These are phyloP conservation scores for Colletotrichum sp. DNA, from an alignment of 2,329 filamentous ascomycete species.

Conservation along the genomic window DNA sequence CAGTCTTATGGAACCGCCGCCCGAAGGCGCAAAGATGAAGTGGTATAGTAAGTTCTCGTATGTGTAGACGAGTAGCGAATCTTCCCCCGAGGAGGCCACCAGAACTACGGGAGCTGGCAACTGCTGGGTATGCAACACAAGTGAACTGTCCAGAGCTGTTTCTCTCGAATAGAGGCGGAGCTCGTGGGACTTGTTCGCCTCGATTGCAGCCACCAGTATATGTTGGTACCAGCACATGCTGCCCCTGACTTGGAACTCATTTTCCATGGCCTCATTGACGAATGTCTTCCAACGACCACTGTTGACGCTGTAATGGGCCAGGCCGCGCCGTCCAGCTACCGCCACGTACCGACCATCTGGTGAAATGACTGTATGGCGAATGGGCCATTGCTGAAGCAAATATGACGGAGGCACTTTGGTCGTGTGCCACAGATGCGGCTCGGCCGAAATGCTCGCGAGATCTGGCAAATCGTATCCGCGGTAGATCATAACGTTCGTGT, in stretches of 20 bases:
- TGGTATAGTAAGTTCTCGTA: slow-evolving; percentile 96
- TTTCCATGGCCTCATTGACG: slow-evolving; percentile 78
- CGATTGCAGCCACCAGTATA: slow-evolving; percentile 91
- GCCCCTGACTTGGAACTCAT: slow-evolving; percentile 89
- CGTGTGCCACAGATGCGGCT: slow-evolving; percentile 94
- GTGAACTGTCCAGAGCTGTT: slow-evolving; percentile 73
- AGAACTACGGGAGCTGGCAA: slow-evolving; percentile 89
- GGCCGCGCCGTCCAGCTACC: slow-evolving; percentile 88
- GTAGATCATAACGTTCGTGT: slow-evolving; percentile 88
- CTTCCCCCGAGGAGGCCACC: slow-evolving; percentile 86
- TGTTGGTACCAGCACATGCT: slow-evolving; percentile 99
- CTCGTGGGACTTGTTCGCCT: slow-evolving; percentile 81
- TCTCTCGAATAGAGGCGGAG: slow-evolving; percentile 94
- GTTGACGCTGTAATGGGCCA: slow-evolving; percentile 94
- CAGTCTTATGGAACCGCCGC: slow-evolving; percentile 74
- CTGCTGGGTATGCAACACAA: slow-evolving; percentile 76
- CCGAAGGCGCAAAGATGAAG: slow-evolving; percentile 80
- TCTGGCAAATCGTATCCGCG: slow-evolving; percentile 91
- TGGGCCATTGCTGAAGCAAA: slow-evolving; percentile 91
- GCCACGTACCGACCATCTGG: slow-evolving; percentile 93
- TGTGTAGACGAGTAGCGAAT: slow-evolving; percentile 95
- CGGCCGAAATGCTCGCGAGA: slow-evolving; percentile 88
- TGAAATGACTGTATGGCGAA: slow-evolving; percentile 85
- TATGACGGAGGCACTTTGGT: slow-evolving; percentile 85
- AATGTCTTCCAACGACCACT: slow-evolving; percentile 98